phyloP scores from a whole-genome alignment of 257 asterid species.

The Lithospermum erythrorhizon region DNA sequence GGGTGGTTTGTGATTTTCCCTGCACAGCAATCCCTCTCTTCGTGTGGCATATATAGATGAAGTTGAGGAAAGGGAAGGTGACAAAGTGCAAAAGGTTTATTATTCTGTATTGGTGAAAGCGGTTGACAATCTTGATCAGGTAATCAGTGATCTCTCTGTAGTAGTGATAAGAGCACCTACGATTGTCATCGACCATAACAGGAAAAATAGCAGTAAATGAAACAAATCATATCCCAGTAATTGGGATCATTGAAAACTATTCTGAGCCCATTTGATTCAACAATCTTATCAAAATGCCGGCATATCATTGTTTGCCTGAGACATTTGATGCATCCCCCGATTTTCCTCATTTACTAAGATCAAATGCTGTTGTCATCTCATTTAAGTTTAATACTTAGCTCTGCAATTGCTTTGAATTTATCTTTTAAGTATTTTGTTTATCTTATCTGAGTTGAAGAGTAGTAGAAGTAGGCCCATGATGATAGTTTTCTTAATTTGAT shows the following conservation, averaged over 20 bases:
- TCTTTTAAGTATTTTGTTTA: not conserved
- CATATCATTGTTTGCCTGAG: not conserved
- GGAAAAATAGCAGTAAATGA: not conserved
- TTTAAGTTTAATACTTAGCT: not conserved
- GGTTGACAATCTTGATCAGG: constrained; percentile 98
- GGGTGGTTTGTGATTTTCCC: constrained; percentile 11
- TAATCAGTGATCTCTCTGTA: constrained; percentile 15
- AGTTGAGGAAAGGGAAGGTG: constrained; percentile 68
- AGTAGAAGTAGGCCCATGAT: not conserved
- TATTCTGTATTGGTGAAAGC: constrained; percentile 95
- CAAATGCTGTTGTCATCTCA: not conserved
- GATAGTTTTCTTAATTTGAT: not conserved
- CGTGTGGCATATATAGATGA: constrained; percentile 98
- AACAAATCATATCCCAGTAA: no score
- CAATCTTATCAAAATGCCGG: not conserved
- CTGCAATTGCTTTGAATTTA: not conserved
- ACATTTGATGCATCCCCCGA: not conserved
- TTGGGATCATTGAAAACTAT: no score
- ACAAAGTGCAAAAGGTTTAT: constrained; percentile 44
- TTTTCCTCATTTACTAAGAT: not conserved
- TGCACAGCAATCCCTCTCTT: constrained; percentile 82
- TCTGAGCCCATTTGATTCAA: no score
- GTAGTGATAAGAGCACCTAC: not conserved
- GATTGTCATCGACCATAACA: constrained; percentile 2
- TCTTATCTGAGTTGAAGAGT: not conserved